Conservation (phyloP, 139 green algal species). For the Volvox reticuliferus region DNA sequence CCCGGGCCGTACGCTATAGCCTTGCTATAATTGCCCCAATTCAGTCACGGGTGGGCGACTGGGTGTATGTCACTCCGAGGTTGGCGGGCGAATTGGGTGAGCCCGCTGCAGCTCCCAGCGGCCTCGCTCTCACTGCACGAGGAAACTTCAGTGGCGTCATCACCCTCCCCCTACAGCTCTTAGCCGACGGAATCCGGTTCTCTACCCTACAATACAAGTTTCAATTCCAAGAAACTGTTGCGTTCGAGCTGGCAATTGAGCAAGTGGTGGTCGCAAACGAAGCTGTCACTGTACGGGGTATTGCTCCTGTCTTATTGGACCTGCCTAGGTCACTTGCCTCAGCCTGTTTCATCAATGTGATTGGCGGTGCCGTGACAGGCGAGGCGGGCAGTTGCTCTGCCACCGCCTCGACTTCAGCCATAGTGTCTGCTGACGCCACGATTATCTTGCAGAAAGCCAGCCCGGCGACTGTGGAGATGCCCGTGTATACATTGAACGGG, state of each 20-base stretch:
- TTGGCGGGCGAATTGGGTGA: not conserved
- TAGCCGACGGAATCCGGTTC: not conserved
- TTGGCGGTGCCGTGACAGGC: not conserved
- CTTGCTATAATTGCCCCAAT: not conserved
- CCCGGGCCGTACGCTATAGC: not conserved
- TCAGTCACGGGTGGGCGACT: conserved; percentile 26
- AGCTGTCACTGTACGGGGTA: not conserved
- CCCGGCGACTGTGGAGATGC: conserved; percentile 3
- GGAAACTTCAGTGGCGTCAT: not conserved
- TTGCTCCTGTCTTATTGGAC: conserved; percentile 1
- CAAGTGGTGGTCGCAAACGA: not conserved
- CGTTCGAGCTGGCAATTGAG: not conserved
- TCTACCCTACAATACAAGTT: not conserved
- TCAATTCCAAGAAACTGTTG: not conserved
- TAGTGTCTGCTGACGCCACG: not conserved
- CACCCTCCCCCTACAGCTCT: not conserved
- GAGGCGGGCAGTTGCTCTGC: not conserved
- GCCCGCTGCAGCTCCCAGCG: not conserved
- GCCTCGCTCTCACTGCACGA: not conserved
- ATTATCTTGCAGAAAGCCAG: not conserved
- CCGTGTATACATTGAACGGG: not conserved
- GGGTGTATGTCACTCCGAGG: conserved; percentile 9
- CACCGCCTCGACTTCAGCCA: not conserved
- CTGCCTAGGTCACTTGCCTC: not conserved
- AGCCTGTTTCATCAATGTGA: not conserved